Evolutionary conservation across 768 basidiomycete genomes (phyloP).

Genomic region (Suillus placidus): DNA sequence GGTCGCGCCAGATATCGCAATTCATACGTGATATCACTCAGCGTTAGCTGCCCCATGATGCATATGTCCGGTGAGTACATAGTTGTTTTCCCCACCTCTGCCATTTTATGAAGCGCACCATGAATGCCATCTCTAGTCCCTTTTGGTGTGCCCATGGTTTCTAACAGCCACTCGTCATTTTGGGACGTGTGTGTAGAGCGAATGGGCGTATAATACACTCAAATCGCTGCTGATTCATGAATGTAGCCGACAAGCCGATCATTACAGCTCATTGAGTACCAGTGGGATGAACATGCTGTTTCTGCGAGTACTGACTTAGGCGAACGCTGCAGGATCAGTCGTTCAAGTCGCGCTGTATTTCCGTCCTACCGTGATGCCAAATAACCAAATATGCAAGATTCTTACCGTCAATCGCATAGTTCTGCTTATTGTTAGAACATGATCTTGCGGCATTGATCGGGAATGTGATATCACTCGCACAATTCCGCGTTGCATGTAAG

Average conservation of each 20-base stretch:
- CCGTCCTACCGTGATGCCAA: background rate
- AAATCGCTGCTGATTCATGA: background rate
- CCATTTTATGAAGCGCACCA: background rate
- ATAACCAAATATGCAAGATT: background rate
- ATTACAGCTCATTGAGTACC: background rate
- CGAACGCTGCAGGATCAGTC: background rate
- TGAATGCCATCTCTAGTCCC: background rate
- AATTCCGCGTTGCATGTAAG: background rate
- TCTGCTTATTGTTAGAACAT: slow-evolving; percentile 1
- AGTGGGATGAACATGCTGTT: background rate
- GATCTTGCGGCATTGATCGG: background rate
- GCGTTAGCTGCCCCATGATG: background rate
- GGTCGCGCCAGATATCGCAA: background rate
- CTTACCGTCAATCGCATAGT: background rate
- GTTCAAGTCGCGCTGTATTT: background rate
- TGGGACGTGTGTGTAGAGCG: background rate
- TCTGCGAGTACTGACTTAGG: background rate
- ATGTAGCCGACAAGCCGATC: background rate
- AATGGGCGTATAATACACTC: background rate
- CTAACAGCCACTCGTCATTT: background rate
- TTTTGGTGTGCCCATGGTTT: background rate
- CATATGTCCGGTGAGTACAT: background rate
- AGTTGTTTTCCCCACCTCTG: background rate
- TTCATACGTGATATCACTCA: background rate
- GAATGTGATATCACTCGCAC: background rate